These are phyloP conservation scores for Pneumocystis murina DNA, from an alignment of 1,139 yeast species.

Conservation along the genomic window DNA sequence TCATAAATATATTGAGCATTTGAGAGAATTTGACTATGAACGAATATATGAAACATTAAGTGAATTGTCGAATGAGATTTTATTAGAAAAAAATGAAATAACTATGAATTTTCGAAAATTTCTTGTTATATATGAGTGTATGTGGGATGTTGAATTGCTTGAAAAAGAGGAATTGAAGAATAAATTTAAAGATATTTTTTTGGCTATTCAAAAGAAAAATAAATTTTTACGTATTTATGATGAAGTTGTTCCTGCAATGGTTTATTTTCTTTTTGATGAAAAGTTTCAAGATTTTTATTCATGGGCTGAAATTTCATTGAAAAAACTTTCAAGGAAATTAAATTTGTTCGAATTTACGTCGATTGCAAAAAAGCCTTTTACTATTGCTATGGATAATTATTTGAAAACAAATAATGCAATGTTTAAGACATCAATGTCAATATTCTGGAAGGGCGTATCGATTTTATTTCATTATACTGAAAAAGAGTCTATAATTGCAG, in stretches of 20 bases:
- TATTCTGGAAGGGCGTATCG: conserved; percentile 15
- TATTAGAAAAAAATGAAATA: conserved; percentile 10
- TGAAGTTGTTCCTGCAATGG: conserved; percentile 21
- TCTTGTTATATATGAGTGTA: conserved; percentile 17
- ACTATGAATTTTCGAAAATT: conserved; percentile 15
- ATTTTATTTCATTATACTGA: conserved; percentile 11
- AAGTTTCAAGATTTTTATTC: conserved; percentile 16
- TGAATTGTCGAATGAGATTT: conserved; percentile 9
- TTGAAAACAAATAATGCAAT: neutral
- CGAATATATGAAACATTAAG: conserved; percentile 14
- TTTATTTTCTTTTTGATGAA: conserved; percentile 20
- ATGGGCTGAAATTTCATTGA: conserved; percentile 21
- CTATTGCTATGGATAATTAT: conserved; percentile 8
- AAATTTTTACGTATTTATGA: conserved; percentile 18
- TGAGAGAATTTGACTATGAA: conserved; percentile 16
- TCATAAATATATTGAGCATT: conserved; percentile 14
- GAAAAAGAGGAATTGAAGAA: conserved; percentile 7
- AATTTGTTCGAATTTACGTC: conserved; percentile 13
- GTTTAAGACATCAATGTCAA: conserved; percentile 7
- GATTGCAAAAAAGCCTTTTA: conserved; percentile 6
- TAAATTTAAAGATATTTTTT: conserved; percentile 17
- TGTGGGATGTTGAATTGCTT: conserved; percentile 18
- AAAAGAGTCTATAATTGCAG: conserved; percentile 12
- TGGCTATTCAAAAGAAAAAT: conserved; percentile 18
- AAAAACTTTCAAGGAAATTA: conserved; percentile 7